Base-by-base conservation (phyloP, 805 yeast genomes). In the Myxozyma nipponensis region DNA sequence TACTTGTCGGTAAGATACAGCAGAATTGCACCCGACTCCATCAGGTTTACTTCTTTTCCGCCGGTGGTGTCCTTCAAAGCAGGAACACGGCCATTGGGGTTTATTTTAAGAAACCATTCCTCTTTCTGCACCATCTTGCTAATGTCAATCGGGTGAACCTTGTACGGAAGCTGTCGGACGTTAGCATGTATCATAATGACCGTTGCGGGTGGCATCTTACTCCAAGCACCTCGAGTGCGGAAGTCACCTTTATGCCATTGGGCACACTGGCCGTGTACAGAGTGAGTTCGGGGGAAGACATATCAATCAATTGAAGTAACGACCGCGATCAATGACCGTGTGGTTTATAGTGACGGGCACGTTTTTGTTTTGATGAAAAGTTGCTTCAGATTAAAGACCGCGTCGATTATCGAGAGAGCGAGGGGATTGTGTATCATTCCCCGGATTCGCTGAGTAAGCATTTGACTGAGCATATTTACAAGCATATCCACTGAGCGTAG, bases 81-180 rank as follows among this genome's bases (percentile, higher is more conserved):
- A 24, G 88, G 87, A 44, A 83, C 77, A 59, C 80, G 69, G 3
- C 87, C 86, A 59, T 82, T 81, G 18, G 83, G 81, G 63, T 81
- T 79, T 61, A 79, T 64, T 47, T 75, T 69, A 44, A 79, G 62
- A 57, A 70, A 82, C 82, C 83, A 77, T 4, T 72, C 77, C 55
- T 77, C 75, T 61, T 81, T 81, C 50, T 79, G 82, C 37, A 65
- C 77, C 38, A 67, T 66, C 22, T 64, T 68, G 0, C 49, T 2
- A 38, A 82, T 62, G 54, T 77, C 77, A 46, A 82, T 62, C 3
- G 57, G 54, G 42, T 74, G 60, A 48, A 63, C 60, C 54, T 70
- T 65, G 61, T 71, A 69, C 19, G 55, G 46, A 15, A 50, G 49
- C 45, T 49, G 28, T 5, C 3, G 9, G 9, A 17, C 17, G 21